Evolutionary conservation across 176 grass and related monocot genomes (phyloP).

Genomic region (Chrysopogon serrulatus): DNA sequence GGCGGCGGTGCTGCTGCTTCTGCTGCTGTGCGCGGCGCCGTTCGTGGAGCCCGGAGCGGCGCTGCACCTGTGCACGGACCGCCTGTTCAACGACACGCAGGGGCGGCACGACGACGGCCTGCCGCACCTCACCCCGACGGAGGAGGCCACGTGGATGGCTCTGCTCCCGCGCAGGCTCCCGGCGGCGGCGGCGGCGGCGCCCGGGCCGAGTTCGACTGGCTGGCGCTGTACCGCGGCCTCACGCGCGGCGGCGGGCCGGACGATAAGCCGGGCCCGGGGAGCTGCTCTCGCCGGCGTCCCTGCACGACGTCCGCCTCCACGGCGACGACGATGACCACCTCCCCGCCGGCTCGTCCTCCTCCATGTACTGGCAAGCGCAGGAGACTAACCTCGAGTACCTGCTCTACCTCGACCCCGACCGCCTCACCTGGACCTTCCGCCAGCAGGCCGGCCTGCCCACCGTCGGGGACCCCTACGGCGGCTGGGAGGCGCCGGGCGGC

Average conservation of each 20-base stretch:
- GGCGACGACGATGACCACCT: neutral
- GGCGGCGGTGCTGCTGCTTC: neutral
- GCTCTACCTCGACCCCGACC: constrained; percentile 57
- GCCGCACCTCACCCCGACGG: constrained; percentile 53
- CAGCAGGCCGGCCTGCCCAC: constrained; percentile 40
- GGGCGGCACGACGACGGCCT: constrained; percentile 27
- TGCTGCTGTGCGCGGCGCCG: constrained; percentile 1
- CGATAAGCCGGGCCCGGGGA: neutral
- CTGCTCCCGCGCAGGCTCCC: constrained; percentile 48
- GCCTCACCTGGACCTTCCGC: constrained; percentile 65
- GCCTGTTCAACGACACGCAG: constrained; percentile 29
- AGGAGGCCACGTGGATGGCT: constrained; percentile 69
- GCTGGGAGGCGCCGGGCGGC: constrained; percentile 51
- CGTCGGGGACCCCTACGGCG: constrained; percentile 47
- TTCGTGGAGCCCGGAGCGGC: neutral
- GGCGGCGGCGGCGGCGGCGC: neutral
- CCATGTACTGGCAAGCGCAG: constrained; percentile 24
- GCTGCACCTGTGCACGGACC: constrained; percentile 42
- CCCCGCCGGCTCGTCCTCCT: neutral
- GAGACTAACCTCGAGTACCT: constrained; percentile 49
- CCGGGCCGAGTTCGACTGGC: constrained; percentile 51
- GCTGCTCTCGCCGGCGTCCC: constrained; percentile 28
- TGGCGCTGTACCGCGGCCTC: constrained; percentile 54
- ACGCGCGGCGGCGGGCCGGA: constrained; percentile 10
- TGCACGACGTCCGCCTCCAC: constrained; percentile 20